phyloP scores from a whole-genome alignment of 306 rosid species.

The Dryas alaskensis region DNA sequence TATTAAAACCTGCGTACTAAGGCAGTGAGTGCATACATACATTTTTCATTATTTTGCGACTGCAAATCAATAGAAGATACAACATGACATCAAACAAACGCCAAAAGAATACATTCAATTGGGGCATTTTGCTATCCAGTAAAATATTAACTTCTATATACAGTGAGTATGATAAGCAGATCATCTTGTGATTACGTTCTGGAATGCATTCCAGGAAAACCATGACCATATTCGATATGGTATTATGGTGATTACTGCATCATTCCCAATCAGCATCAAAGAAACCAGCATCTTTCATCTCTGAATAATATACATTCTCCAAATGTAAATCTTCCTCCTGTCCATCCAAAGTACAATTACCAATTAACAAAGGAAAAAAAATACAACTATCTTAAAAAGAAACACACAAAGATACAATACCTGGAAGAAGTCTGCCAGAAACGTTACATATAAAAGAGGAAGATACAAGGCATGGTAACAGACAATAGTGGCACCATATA shows the following conservation, averaged over 20 bases:
- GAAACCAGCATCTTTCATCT: conserved; percentile 98
- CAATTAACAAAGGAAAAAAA: neutral
- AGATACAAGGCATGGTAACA: conserved; percentile 85
- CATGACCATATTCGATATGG: too few species aligned
- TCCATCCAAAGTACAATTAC: conserved; percentile 5
- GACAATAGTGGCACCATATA: conserved; percentile 60
- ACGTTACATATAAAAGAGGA: conserved; percentile 75
- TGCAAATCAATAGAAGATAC: neutral
- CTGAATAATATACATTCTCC: conserved; percentile 87
- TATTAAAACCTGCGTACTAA: neutral
- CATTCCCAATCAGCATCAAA: conserved; percentile 85
- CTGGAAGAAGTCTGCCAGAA: conserved; percentile 90
- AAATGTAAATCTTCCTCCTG: conserved; percentile 82
- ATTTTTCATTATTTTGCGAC: neutral
- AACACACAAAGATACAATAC: conserved; percentile 22
- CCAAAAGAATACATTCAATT: neutral
- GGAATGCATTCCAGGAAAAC: neutral
- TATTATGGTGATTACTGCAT: conserved; percentile 15
- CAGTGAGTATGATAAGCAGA: conserved; percentile 16
- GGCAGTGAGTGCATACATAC: neutral
- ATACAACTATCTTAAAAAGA: neutral
- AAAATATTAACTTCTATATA: conserved; percentile 41
- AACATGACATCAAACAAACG: conserved; percentile 8
- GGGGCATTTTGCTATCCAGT: neutral
- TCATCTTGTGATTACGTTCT: conserved; percentile 14